A percentile compares a stretch with the other conserved stretches of the same genome.
phyloP scores from a whole-genome alignment of 2,329 filamentous ascomycete species.

The Myriosclerotinia duriaeana region DNA sequence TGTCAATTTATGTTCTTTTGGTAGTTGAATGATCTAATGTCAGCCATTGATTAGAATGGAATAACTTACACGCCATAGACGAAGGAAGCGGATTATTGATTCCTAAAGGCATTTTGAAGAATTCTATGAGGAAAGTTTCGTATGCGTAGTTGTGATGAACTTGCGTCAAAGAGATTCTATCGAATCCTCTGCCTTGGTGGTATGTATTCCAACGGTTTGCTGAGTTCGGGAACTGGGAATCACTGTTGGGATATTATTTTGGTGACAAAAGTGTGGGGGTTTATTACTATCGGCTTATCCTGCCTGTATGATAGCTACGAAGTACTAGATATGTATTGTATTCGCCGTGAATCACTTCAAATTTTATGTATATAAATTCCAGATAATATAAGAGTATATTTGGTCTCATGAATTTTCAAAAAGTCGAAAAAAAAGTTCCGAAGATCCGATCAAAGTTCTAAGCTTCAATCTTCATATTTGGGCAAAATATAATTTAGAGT shows the following conservation, averaged over 20 bases:
- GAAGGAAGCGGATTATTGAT: conserved; percentile 66
- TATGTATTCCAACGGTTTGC: not conserved
- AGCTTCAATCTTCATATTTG: not conserved
- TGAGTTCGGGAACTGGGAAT: conserved; percentile 8
- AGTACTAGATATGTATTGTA: not conserved
- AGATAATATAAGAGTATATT: not conserved
- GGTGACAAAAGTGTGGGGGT: conserved; percentile 13
- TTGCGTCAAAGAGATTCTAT: conserved; percentile 7
- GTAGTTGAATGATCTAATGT: conserved; percentile 4
- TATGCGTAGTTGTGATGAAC: conserved; percentile 5
- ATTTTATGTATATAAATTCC: not conserved
- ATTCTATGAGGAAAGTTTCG: not conserved
- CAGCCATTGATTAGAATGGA: conserved; percentile 24
- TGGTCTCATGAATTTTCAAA: not conserved
- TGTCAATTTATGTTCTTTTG: conserved; percentile 22
- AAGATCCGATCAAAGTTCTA: not conserved
- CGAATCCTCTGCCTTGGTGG: not conserved
- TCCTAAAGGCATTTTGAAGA: conserved; percentile 49
- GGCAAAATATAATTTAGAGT: too few species aligned
- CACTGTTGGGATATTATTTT: not conserved
- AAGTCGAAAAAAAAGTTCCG: not conserved
- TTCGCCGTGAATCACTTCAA: not conserved
- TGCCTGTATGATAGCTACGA: not conserved
- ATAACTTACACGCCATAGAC: conserved; percentile 64
- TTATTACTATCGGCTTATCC: conserved; percentile 1